Percentiles rank a stretch among this genome's conserved stretches.
phyloP scores from a whole-genome alignment of 176 grass and related monocot genomes.

The Echinochloa phyllopogon region DNA sequence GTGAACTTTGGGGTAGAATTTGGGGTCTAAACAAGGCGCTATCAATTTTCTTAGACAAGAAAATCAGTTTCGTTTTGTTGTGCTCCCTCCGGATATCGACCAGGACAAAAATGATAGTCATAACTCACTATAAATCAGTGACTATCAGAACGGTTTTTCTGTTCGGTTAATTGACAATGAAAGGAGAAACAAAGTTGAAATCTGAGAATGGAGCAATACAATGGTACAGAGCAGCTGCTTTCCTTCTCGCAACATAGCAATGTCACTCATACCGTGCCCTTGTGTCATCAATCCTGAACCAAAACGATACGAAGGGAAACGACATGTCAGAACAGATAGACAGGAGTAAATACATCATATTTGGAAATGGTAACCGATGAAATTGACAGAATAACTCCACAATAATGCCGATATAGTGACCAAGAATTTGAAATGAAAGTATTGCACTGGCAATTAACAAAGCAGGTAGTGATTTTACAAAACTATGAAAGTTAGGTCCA shows the following conservation, averaged over 20 bases:
- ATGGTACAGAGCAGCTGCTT: slow-evolving; percentile 12
- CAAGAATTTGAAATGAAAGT: background rate
- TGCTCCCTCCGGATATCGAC: background rate
- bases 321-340: background rate
- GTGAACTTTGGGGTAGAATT: too few species aligned
- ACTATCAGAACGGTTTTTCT: slow-evolving; percentile 30
- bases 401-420: background rate
- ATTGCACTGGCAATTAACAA: background rate
- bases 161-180: slow-evolving; percentile 23
- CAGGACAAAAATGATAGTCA: background rate
- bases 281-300: slow-evolving; percentile 51
- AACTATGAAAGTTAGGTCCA: background rate
- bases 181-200: background rate
- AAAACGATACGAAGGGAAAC: background rate
- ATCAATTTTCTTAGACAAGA: background rate
- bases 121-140: slow-evolving; percentile 18
- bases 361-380: background rate
- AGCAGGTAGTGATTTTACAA: background rate
- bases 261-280: background rate
- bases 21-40: too few species aligned
- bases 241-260: background rate
- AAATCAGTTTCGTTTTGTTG: slow-evolving; percentile 9
- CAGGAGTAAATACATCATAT: slow-evolving; percentile 2
- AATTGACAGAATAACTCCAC: background rate
- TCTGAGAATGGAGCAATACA: slow-evolving; percentile 4